Percentiles rank a stretch among this genome's conserved stretches.
Conservation (phyloP, 2,329 filamentous ascomycete genomes). For the Aspergillus alliaceus region DNA sequence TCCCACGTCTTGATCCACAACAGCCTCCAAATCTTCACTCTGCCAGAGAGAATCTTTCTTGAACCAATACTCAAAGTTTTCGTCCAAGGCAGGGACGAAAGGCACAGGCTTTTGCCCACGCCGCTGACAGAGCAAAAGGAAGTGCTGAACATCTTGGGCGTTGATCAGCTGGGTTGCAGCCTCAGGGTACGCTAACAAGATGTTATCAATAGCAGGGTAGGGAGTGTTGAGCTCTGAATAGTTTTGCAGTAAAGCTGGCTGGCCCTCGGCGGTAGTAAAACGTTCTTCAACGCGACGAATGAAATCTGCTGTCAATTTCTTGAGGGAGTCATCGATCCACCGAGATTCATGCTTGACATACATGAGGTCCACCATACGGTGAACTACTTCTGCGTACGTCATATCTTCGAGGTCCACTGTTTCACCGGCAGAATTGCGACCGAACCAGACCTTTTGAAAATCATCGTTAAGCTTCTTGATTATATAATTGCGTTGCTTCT, state of each 20-base stretch:
- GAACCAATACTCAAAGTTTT: conserved; percentile 99
- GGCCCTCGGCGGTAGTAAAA: conserved; percentile 71
- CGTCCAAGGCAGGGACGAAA: conserved; percentile 92
- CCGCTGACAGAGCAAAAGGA: conserved; percentile 87
- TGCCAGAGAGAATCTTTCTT: conserved; percentile 99
- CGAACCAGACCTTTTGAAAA: conserved; percentile 97
- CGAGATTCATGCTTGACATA: conserved; percentile 87
- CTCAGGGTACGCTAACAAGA: conserved; percentile 81
- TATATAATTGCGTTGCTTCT: conserved; percentile 85
- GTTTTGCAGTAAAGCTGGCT: conserved; percentile 81
- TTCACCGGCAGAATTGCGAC: conserved; percentile 75
- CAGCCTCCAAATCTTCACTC: conserved; percentile 93
- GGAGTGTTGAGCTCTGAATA: conserved; percentile 86
- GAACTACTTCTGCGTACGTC: conserved; percentile 87
- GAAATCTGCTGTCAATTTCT: conserved; percentile 85
- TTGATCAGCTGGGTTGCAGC: conserved; percentile 91
- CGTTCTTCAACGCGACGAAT: conserved; percentile 96
- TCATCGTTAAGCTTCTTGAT: conserved; percentile 95
- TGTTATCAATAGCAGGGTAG: conserved; percentile 72
- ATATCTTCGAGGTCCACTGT: conserved; percentile 90
- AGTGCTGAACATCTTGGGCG: conserved; percentile 96
- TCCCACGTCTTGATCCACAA: conserved; percentile 93
- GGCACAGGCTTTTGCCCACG: conserved; percentile 94
- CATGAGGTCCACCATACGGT: conserved; percentile 83
- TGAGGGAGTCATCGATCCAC: conserved; percentile 87